Evolutionary conservation across 2,329 filamentous ascomycete species (phyloP).

Genomic region (Talaromyces sp.): DNA sequence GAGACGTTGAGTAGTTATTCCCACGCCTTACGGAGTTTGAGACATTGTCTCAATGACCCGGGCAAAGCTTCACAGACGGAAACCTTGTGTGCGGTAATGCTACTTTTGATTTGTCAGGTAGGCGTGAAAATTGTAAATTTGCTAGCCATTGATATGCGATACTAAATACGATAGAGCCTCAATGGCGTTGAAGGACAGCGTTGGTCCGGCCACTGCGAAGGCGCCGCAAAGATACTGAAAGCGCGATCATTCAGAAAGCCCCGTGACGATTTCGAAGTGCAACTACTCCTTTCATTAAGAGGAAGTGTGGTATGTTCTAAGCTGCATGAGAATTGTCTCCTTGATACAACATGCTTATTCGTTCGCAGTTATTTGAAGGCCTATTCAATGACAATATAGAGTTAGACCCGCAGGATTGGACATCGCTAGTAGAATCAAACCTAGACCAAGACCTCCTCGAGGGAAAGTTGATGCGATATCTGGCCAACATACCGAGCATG

Average conservation of each 20-base stretch:
- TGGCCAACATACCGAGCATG: constrained; percentile 31
- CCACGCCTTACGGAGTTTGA: constrained; percentile 27
- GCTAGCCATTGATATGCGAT: not conserved
- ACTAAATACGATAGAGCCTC: not conserved
- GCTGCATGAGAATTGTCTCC: too few relatives aligned
- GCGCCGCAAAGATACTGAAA: constrained; percentile 35
- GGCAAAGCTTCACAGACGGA: constrained; percentile 30
- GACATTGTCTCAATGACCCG: constrained; percentile 30
- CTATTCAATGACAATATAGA: constrained; percentile 34
- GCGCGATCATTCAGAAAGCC: constrained; percentile 30
- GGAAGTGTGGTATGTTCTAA: constrained; percentile 32
- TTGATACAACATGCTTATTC: not conserved
- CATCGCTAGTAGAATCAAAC: constrained; percentile 29
- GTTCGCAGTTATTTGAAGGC: constrained; percentile 33
- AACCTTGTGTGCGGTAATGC: constrained; percentile 37
- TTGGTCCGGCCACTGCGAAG: constrained; percentile 33
- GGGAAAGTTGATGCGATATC: constrained; percentile 29
- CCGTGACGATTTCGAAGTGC: constrained; percentile 33
- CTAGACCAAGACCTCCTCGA: constrained; percentile 28
- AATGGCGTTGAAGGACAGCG: constrained; percentile 18
- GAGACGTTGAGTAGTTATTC: constrained; percentile 31
- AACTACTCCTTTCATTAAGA: constrained; percentile 33
- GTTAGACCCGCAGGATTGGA: constrained; percentile 34
- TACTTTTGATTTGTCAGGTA: constrained; percentile 34
- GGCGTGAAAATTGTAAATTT: not conserved